These are phyloP conservation scores for Podospora conica DNA, from an alignment of 495 filamentous ascomycete species.

Conservation along the genomic window DNA sequence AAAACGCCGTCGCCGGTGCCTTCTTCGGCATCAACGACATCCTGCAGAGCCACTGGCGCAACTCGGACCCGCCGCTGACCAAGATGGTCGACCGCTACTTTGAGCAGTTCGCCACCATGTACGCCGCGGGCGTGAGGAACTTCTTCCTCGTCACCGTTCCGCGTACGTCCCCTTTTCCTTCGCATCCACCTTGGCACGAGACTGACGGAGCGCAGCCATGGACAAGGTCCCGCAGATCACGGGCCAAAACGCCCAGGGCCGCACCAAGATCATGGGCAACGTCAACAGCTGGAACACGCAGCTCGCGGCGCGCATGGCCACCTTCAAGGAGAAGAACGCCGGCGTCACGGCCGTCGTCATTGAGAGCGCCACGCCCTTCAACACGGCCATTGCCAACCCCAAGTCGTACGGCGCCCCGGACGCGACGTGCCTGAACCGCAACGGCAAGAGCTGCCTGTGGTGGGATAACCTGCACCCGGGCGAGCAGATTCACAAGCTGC, in stretches of 20 bases:
- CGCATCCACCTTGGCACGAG: background rate
- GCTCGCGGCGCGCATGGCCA: slow-evolving; percentile 1
- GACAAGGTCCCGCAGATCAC: slow-evolving; percentile 9
- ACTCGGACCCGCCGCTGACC: background rate
- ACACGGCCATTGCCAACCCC: slow-evolving; percentile 1
- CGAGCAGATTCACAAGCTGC: slow-evolving; percentile 7
- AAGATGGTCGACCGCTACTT: slow-evolving; percentile 10
- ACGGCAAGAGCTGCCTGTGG: slow-evolving; percentile 10
- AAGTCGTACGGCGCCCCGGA: slow-evolving; percentile 8
- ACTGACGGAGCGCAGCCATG: background rate
- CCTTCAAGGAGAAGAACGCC: slow-evolving; percentile 2
- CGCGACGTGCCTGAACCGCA: slow-evolving; percentile 2
- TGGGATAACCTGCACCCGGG: slow-evolving; percentile 5
- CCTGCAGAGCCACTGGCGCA: background rate
- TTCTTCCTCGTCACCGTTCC: slow-evolving; percentile 6
- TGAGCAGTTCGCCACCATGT: slow-evolving; percentile 4
- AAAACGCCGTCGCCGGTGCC: slow-evolving; percentile 8
- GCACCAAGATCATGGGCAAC: background rate
- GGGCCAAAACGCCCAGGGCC: background rate
- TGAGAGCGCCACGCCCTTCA: background rate
- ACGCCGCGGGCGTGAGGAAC: slow-evolving; percentile 8
- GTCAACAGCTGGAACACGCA: slow-evolving; percentile 1
- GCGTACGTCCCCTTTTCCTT: background rate
- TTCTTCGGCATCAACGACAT: slow-evolving; percentile 14
- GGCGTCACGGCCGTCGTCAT: background rate